These are phyloP conservation scores for Ampelocalamus luodianensis DNA, from an alignment of 176 grass and related monocot genomes.

Conservation along the genomic window DNA sequence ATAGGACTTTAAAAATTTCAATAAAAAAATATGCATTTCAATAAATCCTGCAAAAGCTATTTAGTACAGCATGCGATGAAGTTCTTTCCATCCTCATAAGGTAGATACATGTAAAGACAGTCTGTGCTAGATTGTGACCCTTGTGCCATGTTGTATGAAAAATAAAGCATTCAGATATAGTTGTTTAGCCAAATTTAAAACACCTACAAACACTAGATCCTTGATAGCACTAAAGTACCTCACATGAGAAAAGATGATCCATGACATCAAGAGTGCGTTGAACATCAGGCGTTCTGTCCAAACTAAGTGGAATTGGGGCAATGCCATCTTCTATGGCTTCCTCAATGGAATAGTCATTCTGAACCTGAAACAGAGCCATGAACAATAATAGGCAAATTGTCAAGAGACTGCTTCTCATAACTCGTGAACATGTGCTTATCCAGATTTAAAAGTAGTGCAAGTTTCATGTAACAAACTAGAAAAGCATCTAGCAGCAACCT, in stretches of 20 bases:
- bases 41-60: no score
- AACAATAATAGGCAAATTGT: background rate
- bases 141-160: no score
- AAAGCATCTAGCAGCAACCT: slow-evolving; percentile 1
- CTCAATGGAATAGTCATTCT: slow-evolving; percentile 59
- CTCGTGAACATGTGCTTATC: background rate
- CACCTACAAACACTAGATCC: slow-evolving; percentile 16
- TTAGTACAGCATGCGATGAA: no score
- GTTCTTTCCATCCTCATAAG: no score
- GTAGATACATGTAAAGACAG: no score
- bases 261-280: slow-evolving; percentile 84
- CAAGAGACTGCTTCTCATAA: slow-evolving; percentile 24
- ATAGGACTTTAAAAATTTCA: slow-evolving; percentile 2
- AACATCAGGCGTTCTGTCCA: slow-evolving; percentile 75
- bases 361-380: no score
- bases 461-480: slow-evolving; percentile 18
- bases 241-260: slow-evolving; percentile 97
- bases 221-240: slow-evolving; percentile 63
- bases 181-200: no score
- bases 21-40: no score
- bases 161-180: no score
- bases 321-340: slow-evolving; percentile 92
- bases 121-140: no score
- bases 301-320: slow-evolving; percentile 87
- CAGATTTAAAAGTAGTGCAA: slow-evolving; percentile 22